phyloP scores from a whole-genome alignment of 345 rosid genomes.

The Firmiana major region DNA sequence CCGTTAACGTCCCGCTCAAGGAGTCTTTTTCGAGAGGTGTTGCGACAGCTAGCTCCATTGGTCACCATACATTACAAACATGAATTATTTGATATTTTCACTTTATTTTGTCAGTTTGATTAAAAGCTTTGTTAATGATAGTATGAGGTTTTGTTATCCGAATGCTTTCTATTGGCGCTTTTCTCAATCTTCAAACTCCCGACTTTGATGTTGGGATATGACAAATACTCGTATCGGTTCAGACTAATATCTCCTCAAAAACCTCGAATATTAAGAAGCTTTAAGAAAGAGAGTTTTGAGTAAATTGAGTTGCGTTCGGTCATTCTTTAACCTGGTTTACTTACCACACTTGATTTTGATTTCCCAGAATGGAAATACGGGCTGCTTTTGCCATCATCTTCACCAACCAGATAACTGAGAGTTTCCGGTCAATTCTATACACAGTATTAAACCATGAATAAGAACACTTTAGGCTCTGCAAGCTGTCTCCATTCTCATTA shows the following conservation, averaged over 20 bases:
- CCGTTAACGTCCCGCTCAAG: neutral
- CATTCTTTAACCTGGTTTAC: neutral
- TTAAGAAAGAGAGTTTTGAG: neutral
- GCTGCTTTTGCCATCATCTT: neutral
- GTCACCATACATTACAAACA: neutral
- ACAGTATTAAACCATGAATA: neutral
- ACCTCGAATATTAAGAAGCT: neutral
- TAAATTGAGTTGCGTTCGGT: neutral
- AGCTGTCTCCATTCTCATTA: slow-evolving; percentile 25
- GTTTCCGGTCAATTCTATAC: neutral
- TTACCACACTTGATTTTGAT: neutral
- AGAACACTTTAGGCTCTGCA: slow-evolving; percentile 24
- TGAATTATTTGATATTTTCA: no score
- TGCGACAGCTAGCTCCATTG: slow-evolving; percentile 19
- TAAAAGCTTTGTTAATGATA: no score
- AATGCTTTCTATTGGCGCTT: neutral
- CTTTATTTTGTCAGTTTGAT: no score
- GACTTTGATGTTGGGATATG: neutral
- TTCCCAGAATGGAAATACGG: neutral
- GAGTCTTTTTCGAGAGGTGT: slow-evolving; percentile 12
- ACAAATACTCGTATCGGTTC: neutral
- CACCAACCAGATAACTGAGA: neutral
- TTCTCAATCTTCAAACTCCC: neutral
- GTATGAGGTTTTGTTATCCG: neutral
- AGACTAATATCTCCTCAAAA: neutral